Percentiles rank a stretch among this genome's conserved stretches.
Evolutionary conservation across 192 early-diverging fungal genomes (phyloP).

Genomic region (Coemansia sp.): DNA sequence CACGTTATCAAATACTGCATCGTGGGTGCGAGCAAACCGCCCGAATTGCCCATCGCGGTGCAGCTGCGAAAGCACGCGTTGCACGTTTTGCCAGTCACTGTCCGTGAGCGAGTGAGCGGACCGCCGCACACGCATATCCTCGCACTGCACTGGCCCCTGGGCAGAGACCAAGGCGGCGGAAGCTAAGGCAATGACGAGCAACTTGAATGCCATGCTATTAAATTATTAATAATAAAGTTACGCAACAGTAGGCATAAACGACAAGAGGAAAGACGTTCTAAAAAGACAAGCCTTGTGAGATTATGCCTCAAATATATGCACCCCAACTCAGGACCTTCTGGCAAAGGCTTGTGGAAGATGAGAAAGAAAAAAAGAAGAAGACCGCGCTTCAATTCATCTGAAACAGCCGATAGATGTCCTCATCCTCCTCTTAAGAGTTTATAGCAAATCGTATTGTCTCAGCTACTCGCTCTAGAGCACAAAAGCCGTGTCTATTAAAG

Average conservation of each 20-base stretch:
- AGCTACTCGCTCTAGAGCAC: neutral
- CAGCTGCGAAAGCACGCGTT: conserved; percentile 24
- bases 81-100: conserved; percentile 38
- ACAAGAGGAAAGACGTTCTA: neutral
- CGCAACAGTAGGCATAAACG: neutral
- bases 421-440: neutral
- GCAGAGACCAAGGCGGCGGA: conserved; percentile 3
- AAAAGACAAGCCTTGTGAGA: neutral
- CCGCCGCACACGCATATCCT: conserved; percentile 20
- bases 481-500: neutral
- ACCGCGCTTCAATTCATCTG: neutral
- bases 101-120: conserved; percentile 41
- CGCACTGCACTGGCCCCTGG: conserved; percentile 23
- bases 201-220: neutral
- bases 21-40: conserved; percentile 38
- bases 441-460: neutral
- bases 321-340: too few species aligned
- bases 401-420: neutral
- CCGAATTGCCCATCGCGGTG: conserved; percentile 34
- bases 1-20: conserved; percentile 35
- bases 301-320: conserved; percentile 3
- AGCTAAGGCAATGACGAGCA: conserved; percentile 6
- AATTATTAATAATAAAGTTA: neutral
- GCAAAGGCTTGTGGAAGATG: neutral
- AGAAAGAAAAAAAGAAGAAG: neutral